Base-by-base conservation (phyloP, 805 yeast species). In the Wickerhamomyces ciferrii region DNA sequence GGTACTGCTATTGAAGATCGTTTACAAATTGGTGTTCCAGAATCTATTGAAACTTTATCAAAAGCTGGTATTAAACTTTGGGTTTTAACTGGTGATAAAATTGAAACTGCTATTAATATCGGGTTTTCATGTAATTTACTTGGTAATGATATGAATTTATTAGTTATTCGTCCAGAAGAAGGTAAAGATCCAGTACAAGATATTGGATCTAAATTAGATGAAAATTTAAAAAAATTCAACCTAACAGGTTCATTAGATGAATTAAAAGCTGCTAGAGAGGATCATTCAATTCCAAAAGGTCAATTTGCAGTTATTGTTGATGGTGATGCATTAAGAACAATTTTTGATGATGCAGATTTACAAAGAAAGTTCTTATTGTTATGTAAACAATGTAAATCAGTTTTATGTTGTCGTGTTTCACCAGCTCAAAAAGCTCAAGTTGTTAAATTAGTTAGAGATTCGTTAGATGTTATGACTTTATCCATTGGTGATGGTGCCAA, bases 1-100 rank as follows among this genome's bases (percentile, higher is more conserved):
- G 94, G 92, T 53, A 86, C 94, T 42, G 94, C 94, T n/a, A 86
- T 86, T 62, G 95, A 86, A 63, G 95, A 86, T 70, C 74, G 90
- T 59, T 68, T 86, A 47, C 95, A 86, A 65, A 87, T 82, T 54
- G 94, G 94, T 67, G 95, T 86, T 44, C 92, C 92, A 3, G 92
- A 84, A 54, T 76, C 92, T 13, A 86, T 86, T 58, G 78, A 81
- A n/a, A 61, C 78, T 7, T 67, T 86, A 47, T 85, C 78, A 9
- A 71, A 78, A 51, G 92, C 94, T 7, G 94, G 95, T 59, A 81
- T 86, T 48, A 86, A 86, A 63, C 66, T 86, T 43, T 86, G 95
- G 95, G 94, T 86, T 37, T 68, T 86, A 43, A 85, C 92, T 6
- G 92, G 92, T 65, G 92, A 85, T 63, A 84, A 83, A 62, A 85